Conservation (phyloP, 768 basidiomycete genomes). For the Rickenella mellea region DNA sequence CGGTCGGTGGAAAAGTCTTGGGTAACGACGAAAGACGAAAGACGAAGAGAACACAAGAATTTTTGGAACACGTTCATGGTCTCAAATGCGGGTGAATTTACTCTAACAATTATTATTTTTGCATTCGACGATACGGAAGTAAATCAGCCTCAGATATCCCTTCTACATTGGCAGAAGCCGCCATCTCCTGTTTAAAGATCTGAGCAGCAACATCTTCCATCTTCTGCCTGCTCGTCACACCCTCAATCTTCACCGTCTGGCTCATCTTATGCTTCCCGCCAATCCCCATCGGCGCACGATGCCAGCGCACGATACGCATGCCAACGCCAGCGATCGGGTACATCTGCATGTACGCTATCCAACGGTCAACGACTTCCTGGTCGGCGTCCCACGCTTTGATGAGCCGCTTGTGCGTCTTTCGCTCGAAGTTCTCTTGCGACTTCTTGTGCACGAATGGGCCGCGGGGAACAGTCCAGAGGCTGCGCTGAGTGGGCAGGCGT, state of each 20-base stretch:
- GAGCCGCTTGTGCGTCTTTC: conserved; percentile 70
- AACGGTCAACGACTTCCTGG: conserved; percentile 64
- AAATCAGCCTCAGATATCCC: too few relatives aligned
- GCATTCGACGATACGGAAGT: too few relatives aligned
- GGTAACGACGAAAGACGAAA: too few relatives aligned
- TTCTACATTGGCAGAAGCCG: too few relatives aligned
- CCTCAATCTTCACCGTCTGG: conserved; percentile 21
- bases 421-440: conserved; percentile 90
- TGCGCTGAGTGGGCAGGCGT: conserved; percentile 62
- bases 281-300: conserved; percentile 47
- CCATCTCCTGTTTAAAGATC: conserved; percentile 21
- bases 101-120: too few relatives aligned
- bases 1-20: too few relatives aligned
- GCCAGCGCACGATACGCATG: conserved; percentile 73
- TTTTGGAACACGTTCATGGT: too few relatives aligned
- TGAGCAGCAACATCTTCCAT: conserved; percentile 25
- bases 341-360: conserved; percentile 67
- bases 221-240: conserved; percentile 15
- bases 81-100: too few relatives aligned
- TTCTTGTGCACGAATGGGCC: conserved; percentile 92
- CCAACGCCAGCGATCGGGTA: conserved; percentile 83
- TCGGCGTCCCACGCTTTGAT: conserved; percentile 91
- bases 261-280: conserved; percentile 22
- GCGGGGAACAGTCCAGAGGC: conserved; percentile 77
- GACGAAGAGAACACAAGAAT: too few relatives aligned